phyloP scores from a whole-genome alignment of 306 rosid species.

The Neltuma alba region DNA sequence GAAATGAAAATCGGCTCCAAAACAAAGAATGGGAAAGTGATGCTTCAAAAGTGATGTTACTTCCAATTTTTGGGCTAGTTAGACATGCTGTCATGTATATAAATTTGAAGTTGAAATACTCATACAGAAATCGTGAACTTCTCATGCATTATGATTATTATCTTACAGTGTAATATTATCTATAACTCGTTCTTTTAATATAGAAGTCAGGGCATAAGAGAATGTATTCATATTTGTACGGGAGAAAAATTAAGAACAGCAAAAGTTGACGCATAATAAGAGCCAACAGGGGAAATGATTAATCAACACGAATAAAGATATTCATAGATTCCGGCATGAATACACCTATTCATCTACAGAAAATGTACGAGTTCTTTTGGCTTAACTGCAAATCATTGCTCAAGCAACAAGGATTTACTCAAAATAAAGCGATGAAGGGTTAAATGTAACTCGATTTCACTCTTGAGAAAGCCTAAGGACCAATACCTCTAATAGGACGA shows the following conservation, averaged over 20 bases:
- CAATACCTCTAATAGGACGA: background rate
- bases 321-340: background rate
- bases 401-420: background rate
- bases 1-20: background rate
- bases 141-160: background rate
- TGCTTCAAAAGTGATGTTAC: background rate
- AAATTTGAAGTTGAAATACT: background rate
- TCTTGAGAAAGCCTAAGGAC: background rate
- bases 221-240: background rate
- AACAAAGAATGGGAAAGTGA: background rate
- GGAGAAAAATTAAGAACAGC: background rate
- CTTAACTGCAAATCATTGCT: background rate
- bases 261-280: background rate
- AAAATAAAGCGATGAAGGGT: background rate
- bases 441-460: background rate
- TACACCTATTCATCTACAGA: background rate
- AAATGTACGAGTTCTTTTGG: background rate
- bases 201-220: background rate
- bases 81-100: background rate
- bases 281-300: background rate
- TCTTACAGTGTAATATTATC: background rate
- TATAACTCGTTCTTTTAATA: background rate
- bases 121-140: background rate
- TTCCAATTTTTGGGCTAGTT: background rate
- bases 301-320: background rate